Evolutionary conservation across 1,284 basidiomycete genomes (phyloP).

Genomic region (Veloboletus limbatus): DNA sequence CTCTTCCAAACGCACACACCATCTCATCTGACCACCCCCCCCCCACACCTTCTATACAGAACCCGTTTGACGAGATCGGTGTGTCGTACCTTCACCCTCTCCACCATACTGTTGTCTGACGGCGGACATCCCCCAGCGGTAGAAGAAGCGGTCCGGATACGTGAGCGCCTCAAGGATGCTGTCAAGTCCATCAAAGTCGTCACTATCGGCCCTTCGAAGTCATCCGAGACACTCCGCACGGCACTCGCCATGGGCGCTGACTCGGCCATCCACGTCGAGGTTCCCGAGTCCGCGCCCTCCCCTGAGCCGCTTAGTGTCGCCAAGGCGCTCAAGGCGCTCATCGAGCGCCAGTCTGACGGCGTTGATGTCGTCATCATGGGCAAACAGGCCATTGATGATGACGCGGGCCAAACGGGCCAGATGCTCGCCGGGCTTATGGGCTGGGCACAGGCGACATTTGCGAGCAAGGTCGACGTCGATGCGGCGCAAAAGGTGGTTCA

Average conservation of each 20-base stretch:
- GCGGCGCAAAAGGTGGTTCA: slow-evolving; percentile 63
- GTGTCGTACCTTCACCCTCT: slow-evolving; percentile 29
- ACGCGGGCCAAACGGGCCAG: slow-evolving; percentile 95
- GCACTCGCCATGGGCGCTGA: slow-evolving; percentile 99
- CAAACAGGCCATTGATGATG: slow-evolving; percentile 99
- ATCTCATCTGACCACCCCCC: not conserved
- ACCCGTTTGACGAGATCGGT: slow-evolving; percentile 98
- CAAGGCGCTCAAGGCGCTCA: slow-evolving; percentile 77
- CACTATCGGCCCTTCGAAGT: slow-evolving; percentile 90
- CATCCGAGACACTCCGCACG: slow-evolving; percentile 88
- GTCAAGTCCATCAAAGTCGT: slow-evolving; percentile 88
- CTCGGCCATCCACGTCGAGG: slow-evolving; percentile 87
- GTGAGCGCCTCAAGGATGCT: slow-evolving; percentile 75
- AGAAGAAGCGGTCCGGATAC: slow-evolving; percentile 93
- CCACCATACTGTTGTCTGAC: not conserved
- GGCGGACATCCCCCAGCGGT: slow-evolving; percentile 60
- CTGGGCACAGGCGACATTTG: slow-evolving; percentile 96
- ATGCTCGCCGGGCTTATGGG: slow-evolving; percentile 93
- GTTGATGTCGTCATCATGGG: slow-evolving; percentile 93
- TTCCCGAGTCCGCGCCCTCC: slow-evolving; percentile 66
- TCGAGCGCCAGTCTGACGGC: slow-evolving; percentile 65
- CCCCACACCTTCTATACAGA: slow-evolving; percentile 46
- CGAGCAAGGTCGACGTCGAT: slow-evolving; percentile 85
- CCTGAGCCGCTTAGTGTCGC: slow-evolving; percentile 89
- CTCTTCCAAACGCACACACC: not conserved